Evolutionary conservation across 148 eudicot species (phyloP).

Genomic region (Amaranthus palmeri): DNA sequence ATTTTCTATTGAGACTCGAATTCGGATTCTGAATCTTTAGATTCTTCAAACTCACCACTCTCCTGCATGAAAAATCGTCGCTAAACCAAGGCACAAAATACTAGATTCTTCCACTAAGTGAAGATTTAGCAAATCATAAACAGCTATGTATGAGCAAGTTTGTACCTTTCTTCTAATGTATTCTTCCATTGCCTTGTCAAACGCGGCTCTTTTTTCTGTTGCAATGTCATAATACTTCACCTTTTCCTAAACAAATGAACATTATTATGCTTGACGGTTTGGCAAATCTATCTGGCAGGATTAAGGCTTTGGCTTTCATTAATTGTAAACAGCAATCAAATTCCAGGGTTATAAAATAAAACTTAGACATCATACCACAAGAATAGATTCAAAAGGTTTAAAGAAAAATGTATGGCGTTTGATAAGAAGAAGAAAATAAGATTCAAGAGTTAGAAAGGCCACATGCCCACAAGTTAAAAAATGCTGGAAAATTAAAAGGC

Average conservation of each 20-base stretch:
- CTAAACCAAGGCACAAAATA: not conserved
- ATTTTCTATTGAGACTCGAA: slow-evolving; percentile 28
- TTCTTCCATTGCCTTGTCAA: slow-evolving; percentile 61
- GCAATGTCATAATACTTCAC: slow-evolving; percentile 92
- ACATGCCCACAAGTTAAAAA: too few species aligned
- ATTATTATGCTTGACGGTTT: not conserved
- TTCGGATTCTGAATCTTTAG: slow-evolving; percentile 55
- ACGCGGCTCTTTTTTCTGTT: slow-evolving; percentile 74
- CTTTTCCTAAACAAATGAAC: slow-evolving; percentile 44
- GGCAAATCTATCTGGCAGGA: too few species aligned
- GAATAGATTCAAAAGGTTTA: too few species aligned
- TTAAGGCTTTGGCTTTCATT: too few species aligned
- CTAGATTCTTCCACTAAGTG: not conserved
- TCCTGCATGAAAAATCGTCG: slow-evolving; percentile 39
- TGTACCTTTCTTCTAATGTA: slow-evolving; percentile 64
- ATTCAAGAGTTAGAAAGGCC: too few species aligned
- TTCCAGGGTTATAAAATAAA: too few species aligned
- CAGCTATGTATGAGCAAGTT: not conserved
- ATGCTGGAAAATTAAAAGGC: too few species aligned
- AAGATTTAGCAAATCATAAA: not conserved
- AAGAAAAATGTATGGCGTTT: too few species aligned
- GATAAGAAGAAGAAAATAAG: too few species aligned
- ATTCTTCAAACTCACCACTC: slow-evolving; percentile 47
- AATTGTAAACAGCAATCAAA: too few species aligned
- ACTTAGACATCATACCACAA: too few species aligned